A percentile compares a stretch with the other conserved stretches of the same genome.
Evolutionary conservation across 148 eudicot genomes (phyloP).

Genomic region (Selenicereus undatus): DNA sequence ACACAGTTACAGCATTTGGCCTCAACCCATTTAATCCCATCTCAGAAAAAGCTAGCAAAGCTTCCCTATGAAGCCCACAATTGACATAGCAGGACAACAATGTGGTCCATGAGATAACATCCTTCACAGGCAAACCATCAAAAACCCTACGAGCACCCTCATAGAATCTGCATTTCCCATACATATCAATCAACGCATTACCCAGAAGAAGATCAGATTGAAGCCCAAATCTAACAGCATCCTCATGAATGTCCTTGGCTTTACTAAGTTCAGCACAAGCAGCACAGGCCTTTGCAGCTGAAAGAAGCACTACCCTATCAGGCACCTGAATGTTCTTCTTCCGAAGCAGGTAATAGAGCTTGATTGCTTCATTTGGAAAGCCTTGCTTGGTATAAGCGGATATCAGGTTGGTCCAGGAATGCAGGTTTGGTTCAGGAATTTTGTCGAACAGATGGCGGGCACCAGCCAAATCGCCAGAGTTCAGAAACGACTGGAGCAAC

Average conservation of each 20-base stretch:
- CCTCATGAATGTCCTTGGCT: slow-evolving; percentile 56
- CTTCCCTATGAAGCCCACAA: slow-evolving; percentile 50
- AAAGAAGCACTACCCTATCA: slow-evolving; percentile 52
- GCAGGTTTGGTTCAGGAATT: slow-evolving; percentile 57
- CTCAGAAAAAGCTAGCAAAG: slow-evolving; percentile 43
- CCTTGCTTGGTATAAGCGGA: slow-evolving; percentile 58
- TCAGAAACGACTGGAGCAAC: slow-evolving; percentile 30
- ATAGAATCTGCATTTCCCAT: slow-evolving; percentile 56
- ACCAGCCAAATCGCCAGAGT: slow-evolving; percentile 47
- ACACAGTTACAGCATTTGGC: slow-evolving; percentile 59
- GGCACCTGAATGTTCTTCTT: slow-evolving; percentile 33
- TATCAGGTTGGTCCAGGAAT: slow-evolving; percentile 53
- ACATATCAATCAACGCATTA: slow-evolving; percentile 74
- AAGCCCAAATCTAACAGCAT: slow-evolving; percentile 43
- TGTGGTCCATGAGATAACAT: slow-evolving; percentile 86
- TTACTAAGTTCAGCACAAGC: slow-evolving; percentile 35
- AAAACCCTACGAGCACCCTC: slow-evolving; percentile 54
- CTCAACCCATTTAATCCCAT: slow-evolving; percentile 59
- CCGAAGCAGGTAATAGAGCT: slow-evolving; percentile 38
- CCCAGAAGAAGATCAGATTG: slow-evolving; percentile 48
- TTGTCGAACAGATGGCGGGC: slow-evolving; percentile 71
- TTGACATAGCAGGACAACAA: slow-evolving; percentile 56
- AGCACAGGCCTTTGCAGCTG: slow-evolving; percentile 69
- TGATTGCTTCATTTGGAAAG: slow-evolving; percentile 44
- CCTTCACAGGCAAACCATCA: slow-evolving; percentile 38